Conservation (phyloP, 75 land plant genomes). For the Cupressus sempervirens region DNA sequence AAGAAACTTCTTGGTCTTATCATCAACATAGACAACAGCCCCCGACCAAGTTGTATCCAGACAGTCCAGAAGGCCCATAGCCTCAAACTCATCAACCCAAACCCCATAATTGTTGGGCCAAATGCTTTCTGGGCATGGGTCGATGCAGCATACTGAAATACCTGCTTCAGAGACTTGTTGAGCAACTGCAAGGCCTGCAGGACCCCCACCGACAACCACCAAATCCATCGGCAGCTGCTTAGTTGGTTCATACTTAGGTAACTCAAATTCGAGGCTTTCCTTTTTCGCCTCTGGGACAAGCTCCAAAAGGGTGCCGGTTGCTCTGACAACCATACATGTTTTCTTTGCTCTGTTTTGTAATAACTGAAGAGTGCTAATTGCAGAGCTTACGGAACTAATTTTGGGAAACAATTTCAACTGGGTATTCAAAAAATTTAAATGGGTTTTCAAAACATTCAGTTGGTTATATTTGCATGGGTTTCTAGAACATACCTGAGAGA, state of each 20-base stretch:
- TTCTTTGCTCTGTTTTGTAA: neutral
- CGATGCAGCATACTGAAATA: conserved; percentile 81
- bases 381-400: neutral
- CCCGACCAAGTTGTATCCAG: conserved; percentile 92
- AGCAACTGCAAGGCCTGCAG: conserved; percentile 94
- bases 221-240: conserved; percentile 51
- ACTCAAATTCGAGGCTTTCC: conserved; percentile 77
- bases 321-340: conserved; percentile 8
- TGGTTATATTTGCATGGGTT: neutral
- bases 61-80: conserved; percentile 90
- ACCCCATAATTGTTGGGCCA: conserved; percentile 99
- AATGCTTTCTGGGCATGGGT: conserved; percentile 77
- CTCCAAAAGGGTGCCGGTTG: conserved; percentile 51
- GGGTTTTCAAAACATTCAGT: neutral
- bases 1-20: conserved; percentile 53
- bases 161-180: conserved; percentile 85
- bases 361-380: neutral
- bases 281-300: conserved; percentile 74
- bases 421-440: neutral
- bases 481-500: conserved; percentile 4
- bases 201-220: conserved; percentile 91
- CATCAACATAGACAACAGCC: conserved; percentile 75
- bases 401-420: neutral
- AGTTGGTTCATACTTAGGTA: conserved; percentile 66
- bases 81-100: conserved; percentile 99